Percentiles rank a stretch among this genome's conserved stretches.
Conservation (phyloP, 495 filamentous ascomycete species). For the Penicillium taxi region DNA sequence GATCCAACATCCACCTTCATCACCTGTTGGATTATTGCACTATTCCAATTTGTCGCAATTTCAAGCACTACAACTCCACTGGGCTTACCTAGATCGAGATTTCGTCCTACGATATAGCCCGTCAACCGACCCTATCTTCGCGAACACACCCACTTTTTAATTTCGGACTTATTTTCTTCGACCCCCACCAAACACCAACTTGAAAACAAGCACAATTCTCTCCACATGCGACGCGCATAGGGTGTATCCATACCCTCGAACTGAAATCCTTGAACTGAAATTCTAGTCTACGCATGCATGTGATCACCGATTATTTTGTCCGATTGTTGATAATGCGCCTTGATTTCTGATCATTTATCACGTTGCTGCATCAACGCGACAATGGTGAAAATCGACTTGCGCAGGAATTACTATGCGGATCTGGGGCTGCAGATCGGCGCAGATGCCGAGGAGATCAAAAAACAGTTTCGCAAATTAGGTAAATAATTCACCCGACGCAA, state of each 20-base stretch:
- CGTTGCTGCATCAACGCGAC: constrained; percentile 17
- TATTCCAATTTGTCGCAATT: constrained; percentile 4
- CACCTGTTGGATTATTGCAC: not conserved
- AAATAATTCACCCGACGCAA: constrained; percentile 10
- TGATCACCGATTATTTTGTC: constrained; percentile 4
- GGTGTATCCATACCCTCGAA: too few species aligned
- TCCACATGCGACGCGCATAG: too few species aligned
- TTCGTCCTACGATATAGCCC: too few species aligned
- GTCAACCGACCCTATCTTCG: too few species aligned
- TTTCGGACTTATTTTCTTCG: not conserved
- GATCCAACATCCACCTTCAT: not conserved
- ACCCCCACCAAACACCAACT: too few species aligned
- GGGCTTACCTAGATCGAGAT: constrained; percentile 8
- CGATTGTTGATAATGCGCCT: constrained; percentile 16
- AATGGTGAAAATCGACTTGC: constrained; percentile 70
- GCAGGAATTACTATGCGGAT: constrained; percentile 80
- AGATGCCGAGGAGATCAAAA: constrained; percentile 67
- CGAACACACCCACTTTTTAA: not conserved
- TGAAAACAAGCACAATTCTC: too few species aligned
- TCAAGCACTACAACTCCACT: not conserved
- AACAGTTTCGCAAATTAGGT: constrained; percentile 81
- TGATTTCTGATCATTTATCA: constrained; percentile 6
- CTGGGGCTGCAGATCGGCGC: constrained; percentile 59
- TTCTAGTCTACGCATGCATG: constrained; percentile 14
- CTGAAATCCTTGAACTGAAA: not conserved